A percentile compares a stretch with the other conserved stretches of the same genome.
These are phyloP conservation scores for Wickerhamomyces chaumierensis DNA, from an alignment of 805 yeast species.

Conservation along the genomic window DNA sequence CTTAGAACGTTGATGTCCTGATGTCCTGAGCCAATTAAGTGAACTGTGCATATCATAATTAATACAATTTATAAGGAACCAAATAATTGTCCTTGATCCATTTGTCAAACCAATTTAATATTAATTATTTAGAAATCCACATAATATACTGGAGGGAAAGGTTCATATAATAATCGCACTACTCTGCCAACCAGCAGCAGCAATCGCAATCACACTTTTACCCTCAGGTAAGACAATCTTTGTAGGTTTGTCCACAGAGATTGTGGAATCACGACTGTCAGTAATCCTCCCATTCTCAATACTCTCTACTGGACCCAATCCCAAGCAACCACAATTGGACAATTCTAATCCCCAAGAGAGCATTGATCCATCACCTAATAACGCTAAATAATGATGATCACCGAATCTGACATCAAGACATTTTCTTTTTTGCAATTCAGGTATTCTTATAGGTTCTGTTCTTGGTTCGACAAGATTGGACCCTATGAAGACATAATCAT, in stretches of 20 bases:
- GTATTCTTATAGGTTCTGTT: conserved; percentile 24
- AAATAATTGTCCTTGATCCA: too few species aligned
- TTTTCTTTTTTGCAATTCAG: conserved; percentile 33
- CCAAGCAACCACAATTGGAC: conserved; percentile 62
- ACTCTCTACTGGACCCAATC: conserved; percentile 29
- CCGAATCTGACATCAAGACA: conserved; percentile 54
- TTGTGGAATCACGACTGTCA: conserved; percentile 10
- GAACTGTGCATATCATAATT: too few species aligned
- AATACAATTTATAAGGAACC: too few species aligned
- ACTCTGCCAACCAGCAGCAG: conserved; percentile 78
- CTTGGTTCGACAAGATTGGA: conserved; percentile 2
- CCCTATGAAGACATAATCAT: conserved; percentile 22
- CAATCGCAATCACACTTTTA: conserved; percentile 38
- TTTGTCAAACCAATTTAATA: too few species aligned
- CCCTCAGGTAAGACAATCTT: conserved; percentile 30
- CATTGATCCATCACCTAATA: conserved; percentile 45
- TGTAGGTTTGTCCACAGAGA: conserved; percentile 14
- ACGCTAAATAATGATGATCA: conserved; percentile 59
- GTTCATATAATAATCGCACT: conserved; percentile 41
- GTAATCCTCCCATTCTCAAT: conserved; percentile 1
- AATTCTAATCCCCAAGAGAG: conserved; percentile 64
- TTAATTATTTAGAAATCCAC: too few species aligned
- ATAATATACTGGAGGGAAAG: too few species aligned
- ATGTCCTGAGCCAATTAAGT: too few species aligned
- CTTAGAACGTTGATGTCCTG: too few species aligned